A percentile compares a stretch with the other conserved stretches of the same genome.
phyloP scores from a whole-genome alignment of 352 stramenopile genomes.

The Phytophthora pistaciae region DNA sequence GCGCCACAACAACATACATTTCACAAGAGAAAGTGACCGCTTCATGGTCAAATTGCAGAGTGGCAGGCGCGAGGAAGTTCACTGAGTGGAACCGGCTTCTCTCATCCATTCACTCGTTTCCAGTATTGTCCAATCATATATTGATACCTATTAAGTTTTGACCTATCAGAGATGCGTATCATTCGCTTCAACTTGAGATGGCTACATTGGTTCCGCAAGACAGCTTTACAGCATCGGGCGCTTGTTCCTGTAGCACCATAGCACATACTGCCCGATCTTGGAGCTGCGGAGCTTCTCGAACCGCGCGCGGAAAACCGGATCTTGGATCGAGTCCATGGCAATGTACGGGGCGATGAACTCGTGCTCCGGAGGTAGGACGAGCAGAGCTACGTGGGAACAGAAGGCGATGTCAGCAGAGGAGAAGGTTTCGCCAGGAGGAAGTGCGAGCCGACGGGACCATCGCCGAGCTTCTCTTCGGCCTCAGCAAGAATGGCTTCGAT shows the following conservation, averaged over 20 bases:
- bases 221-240: conserved; percentile 26
- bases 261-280: conserved; percentile 53
- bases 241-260: conserved; percentile 66
- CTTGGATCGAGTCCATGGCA: conserved; percentile 26
- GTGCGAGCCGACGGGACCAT: conserved; percentile 42
- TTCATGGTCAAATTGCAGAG: conserved; percentile 5
- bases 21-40: neutral
- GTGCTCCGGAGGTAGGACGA: conserved; percentile 50
- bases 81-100: conserved; percentile 5
- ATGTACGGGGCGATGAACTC: conserved; percentile 46
- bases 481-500: conserved; percentile 39
- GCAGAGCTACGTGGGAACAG: conserved; percentile 55
- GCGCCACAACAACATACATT: conserved; percentile 15
- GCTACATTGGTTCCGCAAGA: neutral
- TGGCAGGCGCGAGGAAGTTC: neutral
- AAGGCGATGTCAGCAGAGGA: conserved; percentile 64
- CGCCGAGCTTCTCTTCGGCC: conserved; percentile 39
- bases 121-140: neutral
- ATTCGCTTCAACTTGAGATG: conserved; percentile 24
- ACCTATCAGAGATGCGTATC: conserved; percentile 5
- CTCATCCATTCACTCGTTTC: conserved; percentile 18
- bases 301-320: conserved; percentile 36
- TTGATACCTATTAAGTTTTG: neutral
- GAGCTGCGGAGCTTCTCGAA: conserved; percentile 42
- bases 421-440: conserved; percentile 54